phyloP scores from a whole-genome alignment of 331 rosid genomes.

The Rhamnella rubrinervis region DNA sequence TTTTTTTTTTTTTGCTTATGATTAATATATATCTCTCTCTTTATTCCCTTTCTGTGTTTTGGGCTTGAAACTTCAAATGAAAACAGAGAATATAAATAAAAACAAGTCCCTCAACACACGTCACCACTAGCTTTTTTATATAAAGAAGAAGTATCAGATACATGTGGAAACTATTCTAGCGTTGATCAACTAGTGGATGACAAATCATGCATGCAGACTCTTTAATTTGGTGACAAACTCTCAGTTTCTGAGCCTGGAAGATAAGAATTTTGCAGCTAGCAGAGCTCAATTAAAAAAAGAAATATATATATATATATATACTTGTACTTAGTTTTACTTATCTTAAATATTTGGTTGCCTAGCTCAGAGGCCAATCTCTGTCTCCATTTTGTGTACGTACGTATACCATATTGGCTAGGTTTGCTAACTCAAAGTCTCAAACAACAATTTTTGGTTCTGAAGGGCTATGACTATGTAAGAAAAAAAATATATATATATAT shows the following conservation, averaged over 20 bases:
- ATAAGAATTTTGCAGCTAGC: conserved; percentile 24
- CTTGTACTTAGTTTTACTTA: too few relatives aligned
- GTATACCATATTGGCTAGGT: too few relatives aligned
- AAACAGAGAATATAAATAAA: conserved; percentile 17
- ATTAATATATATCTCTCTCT: neutral
- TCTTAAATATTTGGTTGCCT: neutral
- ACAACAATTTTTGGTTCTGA: neutral
- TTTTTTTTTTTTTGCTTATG: neutral
- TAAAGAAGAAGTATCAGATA: conserved; percentile 16
- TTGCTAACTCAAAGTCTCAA: conserved; percentile 16
- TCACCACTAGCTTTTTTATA: conserved; percentile 16
- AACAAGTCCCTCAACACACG: conserved; percentile 4
- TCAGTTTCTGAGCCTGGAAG: conserved; percentile 26
- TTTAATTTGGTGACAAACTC: conserved; percentile 18
- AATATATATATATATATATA: too few relatives aligned
- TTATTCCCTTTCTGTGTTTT: conserved; percentile 28
- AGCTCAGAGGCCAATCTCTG: neutral
- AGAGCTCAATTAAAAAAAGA: neutral
- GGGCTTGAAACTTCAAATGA: conserved; percentile 14
- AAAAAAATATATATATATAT: neutral
- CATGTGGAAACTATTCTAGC: conserved; percentile 15
- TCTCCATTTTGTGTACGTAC: neutral
- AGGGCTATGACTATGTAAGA: conserved; percentile 11
- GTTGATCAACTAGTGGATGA: conserved; percentile 28
- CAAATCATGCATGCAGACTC: conserved; percentile 26